Evolutionary conservation across 2,329 filamentous ascomycete genomes (phyloP), one percentile per base, ranked within the genome.

Genomic region (Penicillium aurantiogriseum): DNA sequence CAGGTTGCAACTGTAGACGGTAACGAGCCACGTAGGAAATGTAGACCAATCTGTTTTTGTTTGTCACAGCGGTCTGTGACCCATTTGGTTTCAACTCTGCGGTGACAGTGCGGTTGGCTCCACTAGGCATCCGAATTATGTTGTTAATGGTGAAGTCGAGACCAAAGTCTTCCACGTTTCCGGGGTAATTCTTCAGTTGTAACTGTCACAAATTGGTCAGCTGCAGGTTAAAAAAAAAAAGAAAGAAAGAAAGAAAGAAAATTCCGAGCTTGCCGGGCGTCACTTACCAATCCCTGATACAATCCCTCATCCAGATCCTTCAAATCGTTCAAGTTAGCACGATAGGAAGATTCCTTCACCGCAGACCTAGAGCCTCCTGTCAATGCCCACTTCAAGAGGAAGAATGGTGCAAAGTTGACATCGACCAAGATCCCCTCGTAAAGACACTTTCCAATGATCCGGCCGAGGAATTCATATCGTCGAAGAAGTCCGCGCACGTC

Each of bases 341-440:
- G 89, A 76, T 96, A 96, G 10, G 85, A 84, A 11, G 85, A 84
- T 71, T 86, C 88, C 63, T 84, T 86, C 19, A 88, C 81, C 2
- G 86, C 83, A 35, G 86, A 81, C 17, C 82, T 81, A 25, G 77
- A 76, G 5, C 85, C 86, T 17, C 88, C 88, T 11, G 88, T 87
- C 52, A 93, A 83, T 2, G 92, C 86, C 94, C 94, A 99, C 72
- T 97, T 97, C 58, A 96, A 84, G 7, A 99, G 83, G 77, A 99
- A 99, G 78, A 99, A 99, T 0, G 90, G 88, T 1, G 93, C 92
- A 78, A 99, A 99, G 50, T 86, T 86, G 58, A 97, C 88, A 74
- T 99, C 92, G 46, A 97, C 88, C 3, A 99, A 82, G 44, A 99
- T 97, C 0, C 92, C 92, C 77, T 99, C 94, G 70, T 99, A 99